Conservation (phyloP, 2,329 filamentous ascomycete species). For the Aspergillus pseudoviridinutans region DNA sequence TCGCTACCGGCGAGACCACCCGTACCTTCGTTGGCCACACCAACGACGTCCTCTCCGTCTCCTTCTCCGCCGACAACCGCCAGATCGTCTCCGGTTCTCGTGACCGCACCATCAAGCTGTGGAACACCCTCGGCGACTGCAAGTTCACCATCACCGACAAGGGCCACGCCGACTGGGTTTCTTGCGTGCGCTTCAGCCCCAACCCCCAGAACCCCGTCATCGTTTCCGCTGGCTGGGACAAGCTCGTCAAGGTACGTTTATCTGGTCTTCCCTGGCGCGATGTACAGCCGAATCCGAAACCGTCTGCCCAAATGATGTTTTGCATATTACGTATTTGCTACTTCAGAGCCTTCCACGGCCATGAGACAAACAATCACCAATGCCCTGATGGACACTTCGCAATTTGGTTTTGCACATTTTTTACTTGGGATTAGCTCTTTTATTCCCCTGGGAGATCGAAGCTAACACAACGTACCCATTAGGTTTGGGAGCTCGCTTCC, state of each 20-base stretch:
- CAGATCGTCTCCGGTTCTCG: conserved; percentile 99
- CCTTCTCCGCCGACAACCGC: conserved; percentile 99
- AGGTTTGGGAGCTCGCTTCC: conserved; percentile 99
- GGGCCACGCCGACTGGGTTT: conserved; percentile 99
- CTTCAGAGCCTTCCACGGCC: conserved; percentile 92
- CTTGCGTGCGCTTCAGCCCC: conserved; percentile 98
- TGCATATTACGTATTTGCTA: conserved; percentile 99
- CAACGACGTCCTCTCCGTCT: conserved; percentile 99
- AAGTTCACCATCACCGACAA: conserved; percentile 99
- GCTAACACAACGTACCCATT: conserved; percentile 21
- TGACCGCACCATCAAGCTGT: conserved; percentile 99
- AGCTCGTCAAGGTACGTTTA: conserved; percentile 92
- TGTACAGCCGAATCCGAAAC: conserved; percentile 1
- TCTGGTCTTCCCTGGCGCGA: neutral
- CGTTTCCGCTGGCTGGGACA: conserved; percentile 98
- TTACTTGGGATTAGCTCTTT: conserved; percentile 1
- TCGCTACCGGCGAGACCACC: conserved; percentile 93
- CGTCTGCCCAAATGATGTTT: conserved; percentile 72
- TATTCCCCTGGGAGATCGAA: conserved; percentile 5
- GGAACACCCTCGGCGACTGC: conserved; percentile 99
- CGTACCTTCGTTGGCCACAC: conserved; percentile 98
- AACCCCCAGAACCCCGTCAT: conserved; percentile 99
- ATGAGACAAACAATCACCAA: conserved; percentile 98
- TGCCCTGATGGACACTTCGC: conserved; percentile 38
- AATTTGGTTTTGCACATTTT: conserved; percentile 8